Conservation (phyloP, 2,329 filamentous ascomycete species). For the Zymoseptoria pseudotritici region DNA sequence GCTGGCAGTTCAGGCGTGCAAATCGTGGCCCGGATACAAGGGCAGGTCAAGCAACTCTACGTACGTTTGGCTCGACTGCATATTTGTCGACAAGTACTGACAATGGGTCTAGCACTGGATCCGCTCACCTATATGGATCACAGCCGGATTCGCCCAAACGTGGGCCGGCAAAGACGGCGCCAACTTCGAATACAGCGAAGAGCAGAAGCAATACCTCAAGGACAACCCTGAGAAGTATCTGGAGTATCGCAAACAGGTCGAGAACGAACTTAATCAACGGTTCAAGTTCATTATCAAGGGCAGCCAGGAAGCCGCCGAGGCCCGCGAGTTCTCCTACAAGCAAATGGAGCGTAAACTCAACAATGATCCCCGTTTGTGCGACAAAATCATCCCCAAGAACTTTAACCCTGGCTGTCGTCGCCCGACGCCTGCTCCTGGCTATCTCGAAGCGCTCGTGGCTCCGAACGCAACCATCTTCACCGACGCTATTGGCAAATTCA, state of each 20-base stretch:
- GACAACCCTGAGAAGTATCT: conserved; percentile 39
- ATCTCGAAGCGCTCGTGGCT: conserved; percentile 34
- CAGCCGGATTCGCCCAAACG: conserved; percentile 40
- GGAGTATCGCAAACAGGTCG: conserved; percentile 42
- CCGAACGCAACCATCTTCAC: conserved; percentile 30
- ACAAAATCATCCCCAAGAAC: conserved; percentile 41
- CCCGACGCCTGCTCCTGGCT: conserved; percentile 37
- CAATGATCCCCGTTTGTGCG: conserved; percentile 32
- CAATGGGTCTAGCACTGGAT: conserved; percentile 30
- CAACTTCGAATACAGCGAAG: conserved; percentile 41
- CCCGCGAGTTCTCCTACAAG: conserved; percentile 32
- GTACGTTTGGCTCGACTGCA: neutral
- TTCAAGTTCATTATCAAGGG: conserved; percentile 49
- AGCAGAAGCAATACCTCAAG: conserved; percentile 34
- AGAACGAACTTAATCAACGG: conserved; percentile 45
- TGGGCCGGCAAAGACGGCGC: conserved; percentile 41
- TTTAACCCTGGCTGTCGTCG: conserved; percentile 38
- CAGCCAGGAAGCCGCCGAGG: conserved; percentile 38
- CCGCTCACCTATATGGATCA: conserved; percentile 42
- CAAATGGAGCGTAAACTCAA: conserved; percentile 38
- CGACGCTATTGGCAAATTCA: conserved; percentile 26
- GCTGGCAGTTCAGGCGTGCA: conserved; percentile 37
- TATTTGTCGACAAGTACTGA: neutral
- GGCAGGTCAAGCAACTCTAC: conserved; percentile 33
- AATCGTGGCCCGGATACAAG: conserved; percentile 36